A percentile compares a stretch with the other conserved stretches of the same genome.
phyloP scores from a whole-genome alignment of 768 basidiomycete genomes.

The Auricularia auricula-judae region DNA sequence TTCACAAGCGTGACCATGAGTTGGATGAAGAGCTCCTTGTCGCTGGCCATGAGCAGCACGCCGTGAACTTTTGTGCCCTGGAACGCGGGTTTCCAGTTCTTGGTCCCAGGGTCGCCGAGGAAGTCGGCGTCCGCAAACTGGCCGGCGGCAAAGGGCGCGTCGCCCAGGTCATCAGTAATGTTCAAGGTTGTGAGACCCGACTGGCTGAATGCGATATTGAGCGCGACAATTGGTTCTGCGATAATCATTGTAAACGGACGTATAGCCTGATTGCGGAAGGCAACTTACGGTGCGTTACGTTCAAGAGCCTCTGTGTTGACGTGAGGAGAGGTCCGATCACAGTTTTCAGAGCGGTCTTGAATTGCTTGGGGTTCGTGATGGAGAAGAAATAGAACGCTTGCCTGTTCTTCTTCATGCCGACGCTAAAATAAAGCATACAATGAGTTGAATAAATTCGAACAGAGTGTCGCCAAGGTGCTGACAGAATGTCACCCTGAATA shows the following conservation, averaged over 20 bases:
- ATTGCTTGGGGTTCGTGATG: conserved; percentile 31
- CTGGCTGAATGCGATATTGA: conserved; percentile 7
- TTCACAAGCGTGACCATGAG: neutral
- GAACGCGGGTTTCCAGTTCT: conserved; percentile 4
- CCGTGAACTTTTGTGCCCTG: conserved; percentile 6
- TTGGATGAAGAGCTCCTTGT: neutral
- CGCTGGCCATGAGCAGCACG: conserved; percentile 7
- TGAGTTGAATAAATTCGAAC: neutral
- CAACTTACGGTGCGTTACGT: neutral
- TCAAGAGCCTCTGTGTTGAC: neutral
- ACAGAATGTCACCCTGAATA: neutral
- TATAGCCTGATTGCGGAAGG: neutral
- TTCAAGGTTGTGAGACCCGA: conserved; percentile 7
- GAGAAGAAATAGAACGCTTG: conserved; percentile 43
- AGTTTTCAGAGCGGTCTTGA: conserved; percentile 20
- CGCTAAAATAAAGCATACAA: conserved; percentile 23
- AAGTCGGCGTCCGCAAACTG: conserved; percentile 5
- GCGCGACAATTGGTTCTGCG: conserved; percentile 5
- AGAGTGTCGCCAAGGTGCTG: neutral
- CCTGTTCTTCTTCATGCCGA: conserved; percentile 44
- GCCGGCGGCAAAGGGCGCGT: conserved; percentile 1
- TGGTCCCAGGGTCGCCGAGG: conserved; percentile 8
- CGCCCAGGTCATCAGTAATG: conserved; percentile 6
- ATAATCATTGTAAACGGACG: neutral
- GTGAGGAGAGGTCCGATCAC: neutral